Conservation (phyloP, 345 rosid species). For the Linum trigynum region DNA sequence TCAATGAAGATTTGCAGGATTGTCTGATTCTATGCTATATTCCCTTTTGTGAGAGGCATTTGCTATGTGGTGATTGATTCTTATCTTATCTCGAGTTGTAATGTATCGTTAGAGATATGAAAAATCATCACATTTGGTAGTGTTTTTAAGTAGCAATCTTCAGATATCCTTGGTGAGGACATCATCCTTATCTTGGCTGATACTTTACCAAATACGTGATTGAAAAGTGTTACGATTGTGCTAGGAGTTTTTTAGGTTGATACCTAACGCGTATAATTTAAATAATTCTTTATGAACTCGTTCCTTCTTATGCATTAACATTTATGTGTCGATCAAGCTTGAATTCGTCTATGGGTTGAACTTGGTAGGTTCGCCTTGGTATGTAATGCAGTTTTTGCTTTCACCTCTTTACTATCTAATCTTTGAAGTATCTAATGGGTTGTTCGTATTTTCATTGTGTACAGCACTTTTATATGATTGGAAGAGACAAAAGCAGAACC, state of each 20-base stretch:
- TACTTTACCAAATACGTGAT: neutral
- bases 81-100: neutral
- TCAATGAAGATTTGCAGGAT: neutral
- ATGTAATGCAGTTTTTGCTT: neutral
- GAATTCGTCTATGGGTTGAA: neutral
- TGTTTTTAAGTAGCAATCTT: neutral
- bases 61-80: neutral
- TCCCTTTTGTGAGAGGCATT: neutral
- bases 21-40: neutral
- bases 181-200: neutral
- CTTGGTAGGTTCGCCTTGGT: neutral
- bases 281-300: neutral
- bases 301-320: neutral
- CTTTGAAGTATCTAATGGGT: neutral
- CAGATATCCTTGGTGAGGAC: neutral
- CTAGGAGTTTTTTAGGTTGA: too few species aligned
- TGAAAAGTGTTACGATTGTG: neutral
- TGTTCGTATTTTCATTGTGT: neutral
- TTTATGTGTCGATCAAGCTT: neutral
- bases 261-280: neutral
- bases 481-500: constrained; percentile 62
- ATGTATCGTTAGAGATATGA: neutral
- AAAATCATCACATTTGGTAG: neutral
- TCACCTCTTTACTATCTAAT: neutral
- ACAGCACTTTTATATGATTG: constrained; percentile 84